Percentiles rank a stretch among this genome's conserved stretches.
Conservation (phyloP, 2,329 filamentous ascomycete species). For the Microcyclospora tardicrescens region DNA sequence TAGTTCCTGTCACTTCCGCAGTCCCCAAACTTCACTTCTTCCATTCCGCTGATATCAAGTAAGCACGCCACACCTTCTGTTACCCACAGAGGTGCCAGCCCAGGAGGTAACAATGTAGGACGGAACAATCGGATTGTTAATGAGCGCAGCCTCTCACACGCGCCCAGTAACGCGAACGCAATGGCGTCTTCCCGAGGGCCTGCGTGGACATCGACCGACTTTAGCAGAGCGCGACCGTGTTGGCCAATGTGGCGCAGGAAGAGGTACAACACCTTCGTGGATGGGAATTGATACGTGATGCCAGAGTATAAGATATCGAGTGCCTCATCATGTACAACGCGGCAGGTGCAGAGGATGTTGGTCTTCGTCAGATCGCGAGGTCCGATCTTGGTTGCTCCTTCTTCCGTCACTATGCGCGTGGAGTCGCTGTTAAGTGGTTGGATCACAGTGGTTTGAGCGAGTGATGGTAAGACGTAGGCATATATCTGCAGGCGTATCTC, state of each 20-base stretch:
- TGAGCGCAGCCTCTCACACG: conserved; percentile 13
- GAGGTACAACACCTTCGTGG: conserved; percentile 33
- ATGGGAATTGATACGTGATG: conserved; percentile 34
- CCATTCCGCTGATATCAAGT: conserved; percentile 15
- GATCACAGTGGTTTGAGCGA: conserved; percentile 13
- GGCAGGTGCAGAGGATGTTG: conserved; percentile 30
- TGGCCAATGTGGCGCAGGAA: conserved; percentile 20
- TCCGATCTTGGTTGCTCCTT: conserved; percentile 11
- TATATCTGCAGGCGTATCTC: conserved; percentile 51
- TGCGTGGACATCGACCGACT: conserved; percentile 14
- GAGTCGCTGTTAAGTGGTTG: conserved; percentile 14
- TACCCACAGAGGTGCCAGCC: conserved; percentile 13
- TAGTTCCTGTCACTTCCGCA: conserved; percentile 2
- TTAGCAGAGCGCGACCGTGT: conserved; percentile 13
- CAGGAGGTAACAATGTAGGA: conserved; percentile 9
- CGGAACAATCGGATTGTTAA: conserved; percentile 14
- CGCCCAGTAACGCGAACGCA: conserved; percentile 17
- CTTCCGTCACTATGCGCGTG: conserved; percentile 15
- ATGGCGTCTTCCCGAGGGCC: conserved; percentile 19
- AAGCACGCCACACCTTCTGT: conserved; percentile 16
- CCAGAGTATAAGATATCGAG: conserved; percentile 32
- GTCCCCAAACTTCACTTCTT: conserved; percentile 12
- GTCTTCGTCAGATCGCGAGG: conserved; percentile 28
- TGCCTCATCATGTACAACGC: conserved; percentile 30
- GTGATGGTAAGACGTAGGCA: conserved; percentile 22